Evolutionary conservation across 257 asterid genomes (phyloP).

Genomic region (Solanum clarkiae): DNA sequence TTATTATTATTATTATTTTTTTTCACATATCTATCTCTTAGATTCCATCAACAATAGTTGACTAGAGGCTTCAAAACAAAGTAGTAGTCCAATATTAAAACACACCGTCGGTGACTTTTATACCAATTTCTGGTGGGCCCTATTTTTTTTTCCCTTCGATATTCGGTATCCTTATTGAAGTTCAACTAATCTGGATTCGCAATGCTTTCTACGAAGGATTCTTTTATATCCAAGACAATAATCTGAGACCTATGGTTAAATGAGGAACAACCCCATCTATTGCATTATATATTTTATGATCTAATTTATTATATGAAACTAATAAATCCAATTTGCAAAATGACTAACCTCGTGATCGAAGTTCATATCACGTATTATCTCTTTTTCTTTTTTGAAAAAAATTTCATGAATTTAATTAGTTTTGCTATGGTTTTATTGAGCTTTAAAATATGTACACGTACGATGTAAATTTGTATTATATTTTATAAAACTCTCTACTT

Average conservation of each 20-base stretch:
- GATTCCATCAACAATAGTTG: constrained; percentile 1
- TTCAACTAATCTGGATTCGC: too few species aligned
- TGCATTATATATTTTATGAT: too few species aligned
- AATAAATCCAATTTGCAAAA: background rate
- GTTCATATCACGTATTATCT: background rate
- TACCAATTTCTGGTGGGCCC: background rate
- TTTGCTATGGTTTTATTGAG: too few species aligned
- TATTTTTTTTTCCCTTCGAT: background rate
- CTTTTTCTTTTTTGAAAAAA: too few species aligned
- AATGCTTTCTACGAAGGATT: too few species aligned
- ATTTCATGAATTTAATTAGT: too few species aligned
- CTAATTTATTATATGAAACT: background rate
- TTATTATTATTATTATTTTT: background rate
- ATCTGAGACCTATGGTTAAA: too few species aligned
- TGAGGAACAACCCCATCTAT: too few species aligned
- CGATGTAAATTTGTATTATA: too few species aligned
- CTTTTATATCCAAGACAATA: rapidly evolving
- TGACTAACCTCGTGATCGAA: background rate
- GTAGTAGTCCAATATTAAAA: background rate
- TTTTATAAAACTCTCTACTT: too few species aligned
- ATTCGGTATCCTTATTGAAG: too few species aligned
- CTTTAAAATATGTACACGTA: too few species aligned
- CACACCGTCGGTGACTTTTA: background rate
- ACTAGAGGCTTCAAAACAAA: background rate
- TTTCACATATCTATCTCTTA: background rate